phyloP scores from a whole-genome alignment of 495 filamentous ascomycete species.

The Hypoxylon cercidicola region DNA sequence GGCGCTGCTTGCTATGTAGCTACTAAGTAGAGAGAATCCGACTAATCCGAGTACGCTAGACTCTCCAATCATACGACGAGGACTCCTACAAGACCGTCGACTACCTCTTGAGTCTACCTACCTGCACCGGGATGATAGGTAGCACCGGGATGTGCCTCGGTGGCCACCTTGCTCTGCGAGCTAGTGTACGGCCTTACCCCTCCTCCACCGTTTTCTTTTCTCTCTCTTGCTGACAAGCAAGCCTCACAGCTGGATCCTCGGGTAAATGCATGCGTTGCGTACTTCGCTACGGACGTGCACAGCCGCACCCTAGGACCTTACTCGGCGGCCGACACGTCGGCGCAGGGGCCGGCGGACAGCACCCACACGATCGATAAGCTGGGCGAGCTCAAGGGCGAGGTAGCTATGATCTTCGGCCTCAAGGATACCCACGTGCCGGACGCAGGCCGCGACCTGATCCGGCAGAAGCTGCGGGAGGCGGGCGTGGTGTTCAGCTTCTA shows the following conservation, averaged over 20 bases:
- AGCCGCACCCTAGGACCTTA: constrained; percentile 72
- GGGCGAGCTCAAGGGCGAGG: constrained; percentile 79
- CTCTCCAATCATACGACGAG: constrained; percentile 87
- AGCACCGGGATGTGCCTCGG: constrained; percentile 96
- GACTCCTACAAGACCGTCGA: constrained; percentile 81
- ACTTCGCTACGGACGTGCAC: constrained; percentile 95
- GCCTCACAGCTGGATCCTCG: constrained; percentile 69
- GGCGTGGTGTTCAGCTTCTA: constrained; percentile 84
- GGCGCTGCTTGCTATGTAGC: constrained; percentile 4
- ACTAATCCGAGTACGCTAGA: constrained; percentile 57
- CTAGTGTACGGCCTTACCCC: constrained; percentile 58
- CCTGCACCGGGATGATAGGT: constrained; percentile 87
- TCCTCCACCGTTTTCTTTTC: background rate
- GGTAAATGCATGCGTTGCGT: constrained; percentile 80
- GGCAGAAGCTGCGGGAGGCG: constrained; percentile 80
- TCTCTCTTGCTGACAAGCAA: constrained; percentile 16
- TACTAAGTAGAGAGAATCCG: constrained; percentile 1
- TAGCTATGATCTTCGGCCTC: constrained; percentile 87
- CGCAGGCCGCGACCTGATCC: constrained; percentile 84
- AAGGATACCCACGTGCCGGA: constrained; percentile 91
- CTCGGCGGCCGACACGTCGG: constrained; percentile 45
- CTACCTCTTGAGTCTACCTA: constrained; percentile 75
- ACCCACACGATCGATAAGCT: constrained; percentile 58
- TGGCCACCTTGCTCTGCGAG: constrained; percentile 88
- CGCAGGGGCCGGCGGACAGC: constrained; percentile 42